phyloP scores from a whole-genome alignment of 1,139 yeast genomes.

The Eremothecium gossypii region DNA sequence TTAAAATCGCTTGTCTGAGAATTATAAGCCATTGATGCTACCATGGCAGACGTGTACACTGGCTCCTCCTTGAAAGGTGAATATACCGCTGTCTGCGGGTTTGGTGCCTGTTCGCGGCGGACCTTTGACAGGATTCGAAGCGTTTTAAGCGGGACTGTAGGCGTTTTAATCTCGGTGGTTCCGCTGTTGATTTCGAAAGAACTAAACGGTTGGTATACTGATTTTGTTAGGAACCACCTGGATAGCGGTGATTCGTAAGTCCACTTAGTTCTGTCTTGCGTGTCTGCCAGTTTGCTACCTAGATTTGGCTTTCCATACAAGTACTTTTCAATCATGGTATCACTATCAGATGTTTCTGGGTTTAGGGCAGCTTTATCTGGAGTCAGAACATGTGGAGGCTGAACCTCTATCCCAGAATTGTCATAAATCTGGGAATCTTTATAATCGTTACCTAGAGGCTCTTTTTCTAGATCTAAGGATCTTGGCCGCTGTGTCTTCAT shows the following conservation, averaged over 20 bases:
- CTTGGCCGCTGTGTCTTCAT: background rate
- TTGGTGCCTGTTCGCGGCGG: conserved; percentile 3
- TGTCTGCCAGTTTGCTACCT: conserved; percentile 14
- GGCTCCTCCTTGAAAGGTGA: background rate
- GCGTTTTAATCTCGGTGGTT: conserved; percentile 13
- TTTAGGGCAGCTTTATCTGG: conserved; percentile 13
- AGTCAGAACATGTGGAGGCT: conserved; percentile 15
- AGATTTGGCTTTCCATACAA: conserved; percentile 21
- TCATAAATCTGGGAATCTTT: background rate
- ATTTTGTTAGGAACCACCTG: conserved; percentile 26
- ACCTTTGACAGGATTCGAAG: conserved; percentile 15
- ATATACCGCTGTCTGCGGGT: background rate
- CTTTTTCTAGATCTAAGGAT: conserved; percentile 1
- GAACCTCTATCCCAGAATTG: conserved; percentile 4
- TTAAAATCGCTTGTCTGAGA: background rate
- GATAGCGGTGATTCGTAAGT: conserved; percentile 27
- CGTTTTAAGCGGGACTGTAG: conserved; percentile 20
- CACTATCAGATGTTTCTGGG: conserved; percentile 4
- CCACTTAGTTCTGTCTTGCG: conserved; percentile 17
- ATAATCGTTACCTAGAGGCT: conserved; percentile 1
- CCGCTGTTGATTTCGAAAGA: background rate
- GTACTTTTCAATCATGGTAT: conserved; percentile 13
- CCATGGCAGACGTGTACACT: background rate
- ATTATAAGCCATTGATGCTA: background rate
- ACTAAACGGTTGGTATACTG: conserved; percentile 8